phyloP scores from a whole-genome alignment of 208 protist species.

The Leishmania major region DNA sequence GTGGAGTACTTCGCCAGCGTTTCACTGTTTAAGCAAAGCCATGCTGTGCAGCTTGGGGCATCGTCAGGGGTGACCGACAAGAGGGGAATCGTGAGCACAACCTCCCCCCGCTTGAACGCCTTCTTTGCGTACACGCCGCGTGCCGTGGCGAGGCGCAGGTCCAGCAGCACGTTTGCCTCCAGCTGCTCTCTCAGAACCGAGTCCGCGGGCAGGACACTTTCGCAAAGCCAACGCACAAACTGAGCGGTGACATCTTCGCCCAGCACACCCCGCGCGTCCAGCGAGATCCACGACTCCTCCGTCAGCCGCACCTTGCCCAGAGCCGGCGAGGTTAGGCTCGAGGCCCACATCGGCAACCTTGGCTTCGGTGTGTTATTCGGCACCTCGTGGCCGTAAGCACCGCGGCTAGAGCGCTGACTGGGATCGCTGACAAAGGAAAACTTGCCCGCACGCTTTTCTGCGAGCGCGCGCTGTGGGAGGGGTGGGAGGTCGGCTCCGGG shows the following conservation, averaged over 20 bases:
- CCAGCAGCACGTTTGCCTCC: slow-evolving; percentile 39
- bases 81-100: slow-evolving; percentile 61
- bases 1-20: slow-evolving; percentile 30
- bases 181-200: slow-evolving; percentile 26
- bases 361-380: slow-evolving; percentile 72
- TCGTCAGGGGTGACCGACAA: neutral
- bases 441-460: slow-evolving; percentile 17
- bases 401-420: slow-evolving; percentile 12
- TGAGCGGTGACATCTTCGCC: slow-evolving; percentile 11
- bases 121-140: slow-evolving; percentile 64
- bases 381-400: slow-evolving; percentile 37
- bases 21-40: slow-evolving; percentile 45
- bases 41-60: neutral
- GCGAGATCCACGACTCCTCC: slow-evolving; percentile 63
- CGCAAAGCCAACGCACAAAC: slow-evolving; percentile 28
- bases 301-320: slow-evolving; percentile 51
- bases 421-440: slow-evolving; percentile 61
- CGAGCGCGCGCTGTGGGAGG: neutral
- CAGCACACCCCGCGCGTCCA: slow-evolving; percentile 35
- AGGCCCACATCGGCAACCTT: slow-evolving; percentile 70
- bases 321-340: slow-evolving; percentile 66
- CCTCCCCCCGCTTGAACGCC: slow-evolving; percentile 42
- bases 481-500: slow-evolving; percentile 5
- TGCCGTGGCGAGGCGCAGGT: slow-evolving; percentile 35
- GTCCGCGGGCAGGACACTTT: slow-evolving; percentile 2